Evolutionary conservation across 2,329 filamentous ascomycete genomes (phyloP).

Genomic region (Tympanopsis confertula): DNA sequence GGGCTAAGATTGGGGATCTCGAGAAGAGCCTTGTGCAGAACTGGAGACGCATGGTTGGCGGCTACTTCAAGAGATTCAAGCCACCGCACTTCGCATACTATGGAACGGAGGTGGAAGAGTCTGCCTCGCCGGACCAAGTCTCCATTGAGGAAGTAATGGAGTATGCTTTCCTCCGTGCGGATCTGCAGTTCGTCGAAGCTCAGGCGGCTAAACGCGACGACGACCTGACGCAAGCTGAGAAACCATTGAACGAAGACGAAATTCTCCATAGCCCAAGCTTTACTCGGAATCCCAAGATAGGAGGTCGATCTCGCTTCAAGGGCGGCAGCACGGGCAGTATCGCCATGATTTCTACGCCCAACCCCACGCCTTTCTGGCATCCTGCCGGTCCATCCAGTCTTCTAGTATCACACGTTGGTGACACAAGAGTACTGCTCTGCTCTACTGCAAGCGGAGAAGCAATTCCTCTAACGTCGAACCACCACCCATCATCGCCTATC

Average conservation of each 20-base stretch:
- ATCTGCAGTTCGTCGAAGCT: conserved; percentile 55
- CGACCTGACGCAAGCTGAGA: conserved; percentile 22
- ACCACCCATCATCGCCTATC: conserved; percentile 52
- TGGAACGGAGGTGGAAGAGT: conserved; percentile 1
- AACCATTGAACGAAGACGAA: conserved; percentile 48
- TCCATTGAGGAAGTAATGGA: conserved; percentile 40
- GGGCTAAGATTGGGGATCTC: conserved; percentile 35
- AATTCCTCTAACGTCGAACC: conserved; percentile 50
- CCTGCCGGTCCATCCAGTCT: conserved; percentile 49
- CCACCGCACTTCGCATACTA: conserved; percentile 34
- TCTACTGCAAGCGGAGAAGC: conserved; percentile 46
- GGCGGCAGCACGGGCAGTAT: conserved; percentile 54
- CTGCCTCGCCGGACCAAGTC: conserved; percentile 7
- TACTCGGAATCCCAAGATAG: conserved; percentile 19
- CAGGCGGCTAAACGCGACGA: conserved; percentile 28
- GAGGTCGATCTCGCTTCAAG: conserved; percentile 45
- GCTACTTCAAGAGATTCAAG: conserved; percentile 55
- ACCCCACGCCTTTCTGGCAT: conserved; percentile 55
- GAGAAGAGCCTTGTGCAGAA: conserved; percentile 40
- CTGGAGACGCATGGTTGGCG: conserved; percentile 54
- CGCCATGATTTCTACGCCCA: conserved; percentile 51
- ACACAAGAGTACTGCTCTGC: conserved; percentile 54
- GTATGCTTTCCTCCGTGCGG: conserved; percentile 56
- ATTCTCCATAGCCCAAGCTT: conserved; percentile 39
- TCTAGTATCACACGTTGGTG: conserved; percentile 52